phyloP scores from a whole-genome alignment of 208 protist species.

The Endotrypanum monterogeii region DNA sequence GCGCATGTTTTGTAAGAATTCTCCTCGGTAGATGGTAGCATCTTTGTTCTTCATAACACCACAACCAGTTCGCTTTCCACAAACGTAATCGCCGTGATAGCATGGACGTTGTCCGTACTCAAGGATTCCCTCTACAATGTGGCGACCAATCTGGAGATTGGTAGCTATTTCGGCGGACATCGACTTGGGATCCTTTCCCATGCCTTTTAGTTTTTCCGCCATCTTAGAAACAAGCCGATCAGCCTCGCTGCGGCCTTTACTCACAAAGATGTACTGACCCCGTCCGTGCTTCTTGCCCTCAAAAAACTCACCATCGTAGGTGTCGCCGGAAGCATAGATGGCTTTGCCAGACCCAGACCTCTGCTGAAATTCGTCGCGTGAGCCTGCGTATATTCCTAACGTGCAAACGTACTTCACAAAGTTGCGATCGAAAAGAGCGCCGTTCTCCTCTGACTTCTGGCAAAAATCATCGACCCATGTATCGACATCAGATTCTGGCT shows the following conservation, averaged over 20 bases:
- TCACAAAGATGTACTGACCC: constrained; percentile 78
- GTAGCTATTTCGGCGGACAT: constrained; percentile 36
- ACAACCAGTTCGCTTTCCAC: constrained; percentile 73
- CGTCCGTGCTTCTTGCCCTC: constrained; percentile 88
- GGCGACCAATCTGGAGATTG: constrained; percentile 58
- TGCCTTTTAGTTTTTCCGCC: constrained; percentile 47
- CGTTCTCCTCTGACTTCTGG: constrained; percentile 64
- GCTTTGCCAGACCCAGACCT: constrained; percentile 84
- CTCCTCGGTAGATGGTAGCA: constrained; percentile 89
- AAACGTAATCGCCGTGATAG: constrained; percentile 88
- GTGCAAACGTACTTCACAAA: constrained; percentile 79
- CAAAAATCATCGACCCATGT: constrained; percentile 81
- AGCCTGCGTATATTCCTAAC: constrained; percentile 87
- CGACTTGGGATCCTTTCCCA: constrained; percentile 28
- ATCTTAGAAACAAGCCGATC: constrained; percentile 78
- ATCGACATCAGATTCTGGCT: constrained; percentile 74
- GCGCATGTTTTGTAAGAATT: constrained; percentile 88
- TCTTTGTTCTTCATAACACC: constrained; percentile 93
- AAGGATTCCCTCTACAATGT: constrained; percentile 66
- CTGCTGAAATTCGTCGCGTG: constrained; percentile 90
- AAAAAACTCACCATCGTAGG: constrained; percentile 91
- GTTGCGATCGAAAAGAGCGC: constrained; percentile 58
- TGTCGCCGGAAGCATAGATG: constrained; percentile 82
- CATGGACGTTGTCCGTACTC: constrained; percentile 79
- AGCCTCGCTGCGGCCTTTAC: constrained; percentile 68